Evolutionary conservation across 768 basidiomycete genomes (phyloP).

Genomic region (Pulveroboletus sp.): DNA sequence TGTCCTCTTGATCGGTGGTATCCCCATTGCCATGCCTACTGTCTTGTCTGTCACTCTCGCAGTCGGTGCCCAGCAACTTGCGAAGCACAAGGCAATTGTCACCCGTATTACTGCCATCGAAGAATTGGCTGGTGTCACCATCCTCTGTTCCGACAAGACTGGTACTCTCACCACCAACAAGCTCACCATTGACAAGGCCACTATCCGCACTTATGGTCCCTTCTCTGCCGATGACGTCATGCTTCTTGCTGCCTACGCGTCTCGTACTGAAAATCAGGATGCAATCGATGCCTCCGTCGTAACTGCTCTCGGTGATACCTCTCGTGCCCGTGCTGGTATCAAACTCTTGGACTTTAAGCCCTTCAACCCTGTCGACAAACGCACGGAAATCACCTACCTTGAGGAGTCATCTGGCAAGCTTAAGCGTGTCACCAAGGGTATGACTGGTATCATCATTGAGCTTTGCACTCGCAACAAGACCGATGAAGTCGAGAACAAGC

Average conservation of each 20-base stretch:
- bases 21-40: conserved; percentile 99
- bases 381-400: conserved; percentile 96
- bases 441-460: conserved; percentile 98
- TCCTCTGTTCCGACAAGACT: conserved; percentile 98
- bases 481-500: conserved; percentile 81
- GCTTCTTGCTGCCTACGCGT: conserved; percentile 91
- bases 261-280: conserved; percentile 98
- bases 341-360: conserved; percentile 98
- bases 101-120: conserved; percentile 99
- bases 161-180: conserved; percentile 99
- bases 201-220: conserved; percentile 85
- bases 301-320: conserved; percentile 64
- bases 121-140: conserved; percentile 96
- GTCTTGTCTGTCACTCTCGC: conserved; percentile 97
- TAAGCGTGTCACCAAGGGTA: conserved; percentile 99
- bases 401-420: conserved; percentile 93
- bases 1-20: conserved; percentile 98
- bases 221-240: conserved; percentile 89
- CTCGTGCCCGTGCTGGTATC: conserved; percentile 84
- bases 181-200: conserved; percentile 92
- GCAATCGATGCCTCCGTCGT: conserved; percentile 92
- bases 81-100: conserved; percentile 99
- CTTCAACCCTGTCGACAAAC: conserved; percentile 99
- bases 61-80: conserved; percentile 97
- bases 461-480: conserved; percentile 98